Evolutionary conservation across 1,139 yeast genomes (phyloP), one percentile per base, ranked within the genome.

Genomic region (Magnusiomyces fungicola): DNA sequence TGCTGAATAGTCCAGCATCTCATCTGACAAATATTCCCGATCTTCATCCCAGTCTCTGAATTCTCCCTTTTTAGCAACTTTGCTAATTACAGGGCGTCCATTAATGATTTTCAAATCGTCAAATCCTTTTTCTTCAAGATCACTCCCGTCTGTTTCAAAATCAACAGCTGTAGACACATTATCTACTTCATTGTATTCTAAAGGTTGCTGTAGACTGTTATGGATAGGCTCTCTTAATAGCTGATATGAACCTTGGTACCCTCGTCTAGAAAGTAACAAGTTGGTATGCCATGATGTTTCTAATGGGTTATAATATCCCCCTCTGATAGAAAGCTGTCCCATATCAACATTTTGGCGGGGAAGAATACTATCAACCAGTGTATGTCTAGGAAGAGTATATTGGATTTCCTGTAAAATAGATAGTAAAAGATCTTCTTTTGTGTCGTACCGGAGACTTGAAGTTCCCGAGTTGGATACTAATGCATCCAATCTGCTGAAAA

Each of bases 341-440:
- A 22, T 22, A 22, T 12, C 4, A 37, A 19, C 16, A 21, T 41
- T 41, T 29, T 41, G 25, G 22, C 34, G 33, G 9, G 34, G 24
- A 29, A 41, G 16, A 12, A 41, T 16, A 10, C 44, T 41, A n/a
- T 29, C 21, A 9, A 29, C 23, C 22, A 41, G 25, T 7, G 44
- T 29, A 23, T 41, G 44, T 16, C 22, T 16, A 7, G 44, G 44
- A 12, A 41, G 12, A 7, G 24, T 41, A 24, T 27, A 41, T 29
- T 30, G 25, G 16, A 41, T 25, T 18, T 41, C 44, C 24, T 41
- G 44, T 18, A 41, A 19, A 29, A 41, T 30, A 18, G 44, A 41
- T 9, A 41, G 36, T 36, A 41, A 19, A 34, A 41, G n/a, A 2
- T 21, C 12, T 21, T 30, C 16, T 21, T 34, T 41, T 2, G 29